Evolutionary conservation across 345 rosid species (phyloP).

Genomic region (Salix exigua): DNA sequence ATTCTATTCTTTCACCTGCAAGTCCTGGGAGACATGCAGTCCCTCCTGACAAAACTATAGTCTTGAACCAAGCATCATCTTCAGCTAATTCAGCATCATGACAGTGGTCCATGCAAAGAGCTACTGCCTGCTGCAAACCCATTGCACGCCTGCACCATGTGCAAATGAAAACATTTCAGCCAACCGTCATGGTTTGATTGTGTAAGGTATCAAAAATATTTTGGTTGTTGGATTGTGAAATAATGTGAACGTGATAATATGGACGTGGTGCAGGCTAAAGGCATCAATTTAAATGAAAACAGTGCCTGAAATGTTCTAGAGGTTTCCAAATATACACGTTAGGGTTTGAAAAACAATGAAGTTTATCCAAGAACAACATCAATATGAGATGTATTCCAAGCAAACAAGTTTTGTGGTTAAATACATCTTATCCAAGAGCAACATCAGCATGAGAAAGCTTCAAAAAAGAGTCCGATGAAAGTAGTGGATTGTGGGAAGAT

Average conservation of each 20-base stretch:
- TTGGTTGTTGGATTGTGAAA: neutral
- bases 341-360: neutral
- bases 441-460: neutral
- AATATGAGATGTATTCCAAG: neutral
- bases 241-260: too few species aligned
- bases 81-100: slow-evolving; percentile 56
- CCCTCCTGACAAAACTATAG: slow-evolving; percentile 78
- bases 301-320: too few species aligned
- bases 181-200: neutral
- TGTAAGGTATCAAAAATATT: neutral
- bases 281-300: neutral
- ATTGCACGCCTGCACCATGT: slow-evolving; percentile 52
- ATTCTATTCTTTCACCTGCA: slow-evolving; percentile 39
- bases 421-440: neutral
- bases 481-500: neutral
- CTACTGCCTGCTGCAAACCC: slow-evolving; percentile 86
- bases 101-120: slow-evolving; percentile 94
- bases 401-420: neutral
- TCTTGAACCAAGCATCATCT: slow-evolving; percentile 86
- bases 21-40: slow-evolving; percentile 83
- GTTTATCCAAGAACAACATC: neutral
- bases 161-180: slow-evolving; percentile 7
- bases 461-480: neutral
- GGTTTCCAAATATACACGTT: too few species aligned
- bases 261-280: neutral